These are phyloP conservation scores for Stylonectria norvegica DNA, from an alignment of 2,329 filamentous ascomycete genomes.

Conservation along the genomic window DNA sequence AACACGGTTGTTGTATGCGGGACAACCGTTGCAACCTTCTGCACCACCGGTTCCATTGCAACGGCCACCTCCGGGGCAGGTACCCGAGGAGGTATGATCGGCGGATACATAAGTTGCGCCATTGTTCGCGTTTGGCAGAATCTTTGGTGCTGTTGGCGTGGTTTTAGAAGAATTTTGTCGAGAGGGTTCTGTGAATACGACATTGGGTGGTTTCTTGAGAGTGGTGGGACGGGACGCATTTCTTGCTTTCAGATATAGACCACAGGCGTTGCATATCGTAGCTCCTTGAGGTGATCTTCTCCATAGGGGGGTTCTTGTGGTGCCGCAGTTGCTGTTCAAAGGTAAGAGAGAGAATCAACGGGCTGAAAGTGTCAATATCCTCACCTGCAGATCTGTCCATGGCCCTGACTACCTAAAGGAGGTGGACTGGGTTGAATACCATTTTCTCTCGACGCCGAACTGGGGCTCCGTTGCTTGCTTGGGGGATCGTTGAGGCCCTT, in stretches of 20 bases:
- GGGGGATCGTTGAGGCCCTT: conserved; percentile 24
- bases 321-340: conserved; percentile 77
- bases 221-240: conserved; percentile 90
- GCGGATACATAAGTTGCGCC: conserved; percentile 71
- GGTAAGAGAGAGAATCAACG: conserved; percentile 2
- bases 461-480: conserved; percentile 30
- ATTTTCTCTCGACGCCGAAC: conserved; percentile 19
- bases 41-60: conserved; percentile 97
- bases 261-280: conserved; percentile 97
- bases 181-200: conserved; percentile 41
- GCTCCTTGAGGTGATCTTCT: conserved; percentile 86
- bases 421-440: conserved; percentile 20
- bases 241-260: conserved; percentile 88
- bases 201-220: conserved; percentile 69
- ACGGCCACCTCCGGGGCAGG: conserved; percentile 88
- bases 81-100: conserved; percentile 73
- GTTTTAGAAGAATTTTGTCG: conserved; percentile 40
- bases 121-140: conserved; percentile 40
- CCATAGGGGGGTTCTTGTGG: conserved; percentile 92
- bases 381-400: conserved; percentile 70
- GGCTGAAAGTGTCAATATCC: conserved; percentile 16
- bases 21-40: conserved; percentile 91
- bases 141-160: conserved; percentile 37
- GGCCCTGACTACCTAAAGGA: conserved; percentile 35
- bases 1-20: conserved; percentile 94